Evolutionary conservation across 306 rosid species (phyloP), one percentile per base, ranked within the genome.

Genomic region (Cicer pinnatifidum): DNA sequence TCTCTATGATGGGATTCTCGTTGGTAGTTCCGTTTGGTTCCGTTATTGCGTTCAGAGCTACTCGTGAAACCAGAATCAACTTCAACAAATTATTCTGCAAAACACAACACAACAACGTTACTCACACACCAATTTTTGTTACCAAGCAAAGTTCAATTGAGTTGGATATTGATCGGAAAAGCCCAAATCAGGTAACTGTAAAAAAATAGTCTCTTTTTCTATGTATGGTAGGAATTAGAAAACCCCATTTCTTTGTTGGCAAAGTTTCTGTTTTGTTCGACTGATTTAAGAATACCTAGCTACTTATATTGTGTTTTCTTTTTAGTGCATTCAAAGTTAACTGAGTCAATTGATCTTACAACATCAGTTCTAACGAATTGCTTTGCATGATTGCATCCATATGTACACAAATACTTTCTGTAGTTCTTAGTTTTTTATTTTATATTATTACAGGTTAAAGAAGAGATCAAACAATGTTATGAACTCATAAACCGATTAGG

Each of bases 391-490:
- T 70, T 74, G 67, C 28, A 8, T 75, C 40, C 43, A 48, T 69
- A 48, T 28, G 69, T 15, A 33, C 64, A 15, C 62, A 8, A 67
- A 44, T 37, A 41, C 13, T 62, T 15, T 75, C 8, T 37, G 1
- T 11, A 57, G 65, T 70, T 11, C 51, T 69, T 0, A 48, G 19
- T n/a, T 48, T 73, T 51, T 63, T 23, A 58, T 35, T 45, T 59
- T 23, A 12, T 67, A 38, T 58, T 81, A 50, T 79, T 73, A 65
- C 83, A 94, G 98, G 90, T 91, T 80, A 84, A 83, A 82, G 79
- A 84, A 82, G 98, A 93, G 89, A 88, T 94, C 75, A 82, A 82
- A 67, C 80, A 52, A 57, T 94, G 98, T 84, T 94, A 94, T 73
- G 95, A 88, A 68, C 89, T 94, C 74, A 89, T 94, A 82, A 79